Conservation (phyloP, 2,329 filamentous ascomycete species). For the Epichloe elymi region DNA sequence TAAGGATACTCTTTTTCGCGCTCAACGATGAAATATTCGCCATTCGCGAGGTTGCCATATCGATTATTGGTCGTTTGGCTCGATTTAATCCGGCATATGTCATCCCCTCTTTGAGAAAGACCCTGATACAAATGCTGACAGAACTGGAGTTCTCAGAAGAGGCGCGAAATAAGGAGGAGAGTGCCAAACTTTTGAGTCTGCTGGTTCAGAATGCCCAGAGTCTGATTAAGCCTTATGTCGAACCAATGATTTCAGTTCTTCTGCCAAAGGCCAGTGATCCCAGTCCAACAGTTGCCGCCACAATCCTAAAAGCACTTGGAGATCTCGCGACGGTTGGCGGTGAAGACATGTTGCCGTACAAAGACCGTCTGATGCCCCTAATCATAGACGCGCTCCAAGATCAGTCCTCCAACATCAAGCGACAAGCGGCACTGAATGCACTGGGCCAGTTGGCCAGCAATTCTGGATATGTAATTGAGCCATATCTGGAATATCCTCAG, state of each 20-base stretch:
- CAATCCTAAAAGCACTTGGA: constrained; percentile 88
- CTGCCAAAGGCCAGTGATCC: constrained; percentile 80
- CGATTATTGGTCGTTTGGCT: constrained; percentile 88
- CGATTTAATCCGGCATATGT: constrained; percentile 92
- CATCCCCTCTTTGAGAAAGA: constrained; percentile 87
- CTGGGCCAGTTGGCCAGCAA: constrained; percentile 89
- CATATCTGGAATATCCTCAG: constrained; percentile 89
- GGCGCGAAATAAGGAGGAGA: constrained; percentile 89
- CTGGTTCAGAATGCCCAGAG: constrained; percentile 87
- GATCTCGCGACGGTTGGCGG: constrained; percentile 90
- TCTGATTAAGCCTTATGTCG: constrained; percentile 90
- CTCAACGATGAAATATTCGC: constrained; percentile 89
- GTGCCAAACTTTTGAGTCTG: constrained; percentile 80
- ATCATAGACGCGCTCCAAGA: constrained; percentile 92
- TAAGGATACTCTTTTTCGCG: constrained; percentile 86
- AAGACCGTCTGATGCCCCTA: constrained; percentile 84
- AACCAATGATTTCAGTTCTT: constrained; percentile 91
- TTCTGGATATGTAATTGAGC: constrained; percentile 93
- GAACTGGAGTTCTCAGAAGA: constrained; percentile 95
- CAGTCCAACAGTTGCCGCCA: constrained; percentile 80
- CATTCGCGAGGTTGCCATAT: constrained; percentile 88
- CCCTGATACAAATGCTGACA: constrained; percentile 88
- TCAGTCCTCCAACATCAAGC: constrained; percentile 77
- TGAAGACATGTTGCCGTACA: constrained; percentile 84
- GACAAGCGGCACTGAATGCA: constrained; percentile 81